Conservation (phyloP, 2,329 filamentous ascomycete species). For the Coniochaeta sp. region DNA sequence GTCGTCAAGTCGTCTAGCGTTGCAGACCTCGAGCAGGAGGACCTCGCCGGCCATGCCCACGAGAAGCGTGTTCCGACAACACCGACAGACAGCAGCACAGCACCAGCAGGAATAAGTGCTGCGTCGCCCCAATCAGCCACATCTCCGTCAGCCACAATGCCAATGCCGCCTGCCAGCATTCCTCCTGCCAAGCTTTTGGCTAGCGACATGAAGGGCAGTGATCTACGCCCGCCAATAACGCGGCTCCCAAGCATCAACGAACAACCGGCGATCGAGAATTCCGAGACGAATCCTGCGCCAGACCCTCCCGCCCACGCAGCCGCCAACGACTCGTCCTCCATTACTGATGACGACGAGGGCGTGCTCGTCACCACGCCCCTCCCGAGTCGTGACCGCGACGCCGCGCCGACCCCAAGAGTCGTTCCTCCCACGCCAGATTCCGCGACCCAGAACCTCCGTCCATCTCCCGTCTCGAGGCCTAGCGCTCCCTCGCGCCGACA, state of each 20-base stretch:
- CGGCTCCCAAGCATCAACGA: constrained; percentile 26
- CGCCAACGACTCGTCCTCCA: background rate
- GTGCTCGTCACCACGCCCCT: background rate
- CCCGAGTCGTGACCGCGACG: background rate
- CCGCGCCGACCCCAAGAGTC: background rate
- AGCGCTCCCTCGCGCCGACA: constrained; percentile 28
- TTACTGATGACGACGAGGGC: background rate
- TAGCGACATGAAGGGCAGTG: constrained; percentile 20
- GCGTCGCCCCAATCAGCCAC: constrained; percentile 7
- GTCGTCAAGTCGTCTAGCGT: background rate
- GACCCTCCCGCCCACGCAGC: constrained; percentile 1
- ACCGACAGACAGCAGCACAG: background rate
- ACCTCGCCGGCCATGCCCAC: background rate
- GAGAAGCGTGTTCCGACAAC: background rate
- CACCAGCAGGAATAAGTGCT: background rate
- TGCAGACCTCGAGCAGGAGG: background rate
- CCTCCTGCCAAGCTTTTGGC: constrained; percentile 9
- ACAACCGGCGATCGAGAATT: constrained; percentile 13
- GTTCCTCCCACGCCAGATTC: constrained; percentile 4
- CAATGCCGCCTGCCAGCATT: constrained; percentile 7
- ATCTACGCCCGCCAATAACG: constrained; percentile 22
- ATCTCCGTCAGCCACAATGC: constrained; percentile 5
- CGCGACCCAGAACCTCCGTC: constrained; percentile 12
- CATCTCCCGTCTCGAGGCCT: constrained; percentile 14
- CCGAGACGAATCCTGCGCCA: background rate